Evolutionary conservation across 2,329 filamentous ascomycete species (phyloP), one percentile per base, ranked within the genome.

Genomic region (Elsinoe perseae): DNA sequence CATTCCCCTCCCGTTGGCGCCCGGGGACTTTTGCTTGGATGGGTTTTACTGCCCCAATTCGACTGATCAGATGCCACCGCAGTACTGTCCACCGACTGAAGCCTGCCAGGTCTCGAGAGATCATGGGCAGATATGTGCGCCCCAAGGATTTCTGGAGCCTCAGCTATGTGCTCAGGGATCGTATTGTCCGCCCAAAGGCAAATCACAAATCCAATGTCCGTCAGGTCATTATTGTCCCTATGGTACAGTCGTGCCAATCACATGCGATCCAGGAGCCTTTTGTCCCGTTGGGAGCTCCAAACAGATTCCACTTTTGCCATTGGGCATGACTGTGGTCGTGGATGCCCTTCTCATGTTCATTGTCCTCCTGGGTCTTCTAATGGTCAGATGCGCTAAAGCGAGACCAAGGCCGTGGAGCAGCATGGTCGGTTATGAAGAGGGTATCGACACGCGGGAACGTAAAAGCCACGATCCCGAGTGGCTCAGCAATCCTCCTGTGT

Each of bases 161-260:
- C 68, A 77, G 2, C 64, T 80, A 6, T 82, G 79, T 61, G 69
- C 70, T 38, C 61, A 71, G 34, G 78, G 78, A 2, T 69, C 65
- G 52, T 80, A 79, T 59, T 81, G 79, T 50, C 77, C 78, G 1
- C 64, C 60, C 5, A 63, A 64, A 2, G 75, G 75, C 8, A 72
- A 66, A 40, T 62, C 74, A 56, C 71, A 69, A 42, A 60, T 75
- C 3, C 50, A 58, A 8, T 81, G 79, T 53, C 77, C 77, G 0
- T 58, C 67, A 7, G 77, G 77, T 21, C 69, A 70, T 2, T 82
- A 77, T 60, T 82, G 79, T 58, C 77, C 77, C 27, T 71, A 72
- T 0, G 79, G 79, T 4, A 73, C 75, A 3, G 63, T 72, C 1
- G 66, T 70, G 4, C 76, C 79, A 1, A 76, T 73, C 2, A 74